Evolutionary conservation across 2,329 filamentous ascomycete genomes (phyloP), one percentile per base, ranked within the genome.

Genomic region (Cadophora sp.): DNA sequence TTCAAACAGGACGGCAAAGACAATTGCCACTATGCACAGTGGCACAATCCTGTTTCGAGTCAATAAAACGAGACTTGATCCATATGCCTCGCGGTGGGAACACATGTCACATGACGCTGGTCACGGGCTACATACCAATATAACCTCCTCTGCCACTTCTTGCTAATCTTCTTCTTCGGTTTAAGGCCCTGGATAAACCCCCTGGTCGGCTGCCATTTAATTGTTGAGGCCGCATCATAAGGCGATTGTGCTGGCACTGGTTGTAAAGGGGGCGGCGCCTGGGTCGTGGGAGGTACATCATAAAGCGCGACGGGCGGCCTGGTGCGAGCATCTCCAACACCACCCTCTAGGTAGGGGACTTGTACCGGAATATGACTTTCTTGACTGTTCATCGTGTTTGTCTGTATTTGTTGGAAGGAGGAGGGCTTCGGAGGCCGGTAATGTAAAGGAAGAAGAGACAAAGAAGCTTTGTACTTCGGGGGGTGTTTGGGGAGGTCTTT

Each of bases 71-170:
- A 56, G 24, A 14, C 14, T 9, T 39, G 18, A 30, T n/a, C 5
- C 16, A 45, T n/a, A 7, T n/a, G 20, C 14, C 2, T 7, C 6
- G 7, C 1, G 3, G 20, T 8, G 4, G 4, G 27, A 16, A 8
- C 18, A 33, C 14, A 18, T 36, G 20, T 48, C 24, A 33, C 39
- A 33, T 51, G 43, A 58, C 24, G 11, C 36, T 3, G 8, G 14
- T 48, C 45, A 39, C 45, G 59, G 30, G 45, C 8, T 30, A 30
- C 66, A 20, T 41, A 69, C 68, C 68, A 69, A 43, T 69, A 69
- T n/a, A 69, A 48, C 22, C 68, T 61, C 24, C 33, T 48, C 48
- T 69, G 65, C 68, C 65, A 67, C 33, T 69, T 69, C 59, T 67
- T 69, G 48, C 59, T 69, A 20, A 69, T 55, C 43, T 51, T 65